Evolutionary conservation across 176 grass and related monocot species (phyloP).

Genomic region (Tillandsia fasciculata): DNA sequence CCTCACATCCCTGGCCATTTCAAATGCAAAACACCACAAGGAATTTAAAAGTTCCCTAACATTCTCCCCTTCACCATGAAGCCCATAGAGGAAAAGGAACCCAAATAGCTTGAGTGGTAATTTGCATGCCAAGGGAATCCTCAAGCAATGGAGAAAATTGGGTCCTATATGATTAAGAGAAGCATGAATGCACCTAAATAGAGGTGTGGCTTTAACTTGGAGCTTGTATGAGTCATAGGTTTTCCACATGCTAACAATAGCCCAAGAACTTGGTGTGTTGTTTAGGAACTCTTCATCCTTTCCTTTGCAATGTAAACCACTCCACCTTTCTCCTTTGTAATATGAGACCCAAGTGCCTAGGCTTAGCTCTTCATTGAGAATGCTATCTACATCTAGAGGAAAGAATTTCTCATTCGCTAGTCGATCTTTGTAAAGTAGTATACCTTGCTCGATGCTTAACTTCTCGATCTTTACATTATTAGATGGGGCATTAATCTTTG

Average conservation of each 20-base stretch:
- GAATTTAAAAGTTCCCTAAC: neutral
- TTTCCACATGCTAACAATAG: slow-evolving; percentile 20
- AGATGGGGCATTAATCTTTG: neutral
- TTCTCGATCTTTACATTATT: slow-evolving; percentile 6
- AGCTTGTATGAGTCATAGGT: slow-evolving; percentile 10
- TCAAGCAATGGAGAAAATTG: neutral
- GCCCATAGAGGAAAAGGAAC: slow-evolving; percentile 7
- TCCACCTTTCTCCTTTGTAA: slow-evolving; percentile 1
- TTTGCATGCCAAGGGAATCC: neutral
- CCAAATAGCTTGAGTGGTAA: neutral
- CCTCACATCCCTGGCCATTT: neutral
- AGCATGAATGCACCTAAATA: neutral
- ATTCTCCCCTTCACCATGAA: slow-evolving; percentile 8
- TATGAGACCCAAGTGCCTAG: slow-evolving; percentile 17
- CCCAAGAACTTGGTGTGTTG: slow-evolving; percentile 7
- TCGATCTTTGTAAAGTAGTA: slow-evolving; percentile 3
- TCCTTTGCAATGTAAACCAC: no score
- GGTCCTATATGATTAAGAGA: neutral
- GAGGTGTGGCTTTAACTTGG: neutral
- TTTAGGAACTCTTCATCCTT: neutral
- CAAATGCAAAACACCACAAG: slow-evolving; percentile 9
- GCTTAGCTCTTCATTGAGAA: slow-evolving; percentile 2
- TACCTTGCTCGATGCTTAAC: slow-evolving; percentile 12
- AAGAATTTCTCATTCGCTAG: slow-evolving; percentile 11
- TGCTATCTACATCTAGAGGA: slow-evolving; percentile 1